Percentiles rank a stretch among this genome's conserved stretches.
Conservation (phyloP, 1,284 basidiomycete genomes). For the Trametes pubescens region DNA sequence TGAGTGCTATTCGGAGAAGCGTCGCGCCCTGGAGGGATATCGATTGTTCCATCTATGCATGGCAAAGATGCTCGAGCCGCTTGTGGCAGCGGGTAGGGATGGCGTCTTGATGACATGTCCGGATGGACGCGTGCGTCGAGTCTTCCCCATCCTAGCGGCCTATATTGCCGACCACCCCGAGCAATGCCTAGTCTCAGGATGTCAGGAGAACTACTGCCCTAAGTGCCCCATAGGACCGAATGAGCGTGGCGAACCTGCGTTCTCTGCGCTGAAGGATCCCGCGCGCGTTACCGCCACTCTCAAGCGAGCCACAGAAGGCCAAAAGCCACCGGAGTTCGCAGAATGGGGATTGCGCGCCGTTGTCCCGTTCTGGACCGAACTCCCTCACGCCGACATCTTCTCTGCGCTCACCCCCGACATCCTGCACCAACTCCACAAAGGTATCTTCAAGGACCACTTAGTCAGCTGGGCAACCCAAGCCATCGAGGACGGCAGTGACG, state of each 20-base stretch:
- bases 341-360: slow-evolving; percentile 18
- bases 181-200: slow-evolving; percentile 34
- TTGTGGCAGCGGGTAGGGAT: slow-evolving; percentile 43
- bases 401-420: slow-evolving; percentile 37
- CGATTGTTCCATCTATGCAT: slow-evolving; percentile 37
- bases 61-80: slow-evolving; percentile 40
- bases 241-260: slow-evolving; percentile 19
- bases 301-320: slow-evolving; percentile 3
- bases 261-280: not conserved
- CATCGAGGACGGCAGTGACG: slow-evolving; percentile 19
- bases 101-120: slow-evolving; percentile 48
- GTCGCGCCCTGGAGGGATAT: slow-evolving; percentile 21
- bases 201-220: slow-evolving; percentile 35
- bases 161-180: slow-evolving; percentile 9
- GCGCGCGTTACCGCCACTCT: not conserved
- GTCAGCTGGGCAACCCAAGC: slow-evolving; percentile 36
- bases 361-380: slow-evolving; percentile 36
- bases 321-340: slow-evolving; percentile 14
- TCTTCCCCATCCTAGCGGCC: slow-evolving; percentile 48
- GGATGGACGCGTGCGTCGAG: slow-evolving; percentile 43
- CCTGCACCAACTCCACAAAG: slow-evolving; percentile 43
- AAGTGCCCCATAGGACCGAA: slow-evolving; percentile 26
- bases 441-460: slow-evolving; percentile 43
- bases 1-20: slow-evolving; percentile 40
- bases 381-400: slow-evolving; percentile 39